Evolutionary conservation across 192 early-diverging fungal genomes (phyloP).

Genomic region (Umbelopsis isabellina): DNA sequence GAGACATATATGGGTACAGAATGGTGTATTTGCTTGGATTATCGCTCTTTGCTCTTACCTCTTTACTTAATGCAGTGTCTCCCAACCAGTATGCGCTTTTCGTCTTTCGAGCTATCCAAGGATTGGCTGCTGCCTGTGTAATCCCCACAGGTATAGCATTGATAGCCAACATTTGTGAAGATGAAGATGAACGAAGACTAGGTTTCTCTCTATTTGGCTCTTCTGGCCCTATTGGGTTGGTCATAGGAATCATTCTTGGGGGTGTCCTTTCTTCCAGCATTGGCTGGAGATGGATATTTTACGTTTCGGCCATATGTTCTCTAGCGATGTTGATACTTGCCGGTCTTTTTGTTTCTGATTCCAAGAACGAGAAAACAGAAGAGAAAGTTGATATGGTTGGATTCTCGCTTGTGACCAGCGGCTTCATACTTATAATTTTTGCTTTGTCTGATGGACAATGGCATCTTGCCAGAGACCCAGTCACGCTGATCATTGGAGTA

Average conservation of each 20-base stretch:
- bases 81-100: slow-evolving; percentile 33
- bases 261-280: slow-evolving; percentile 38
- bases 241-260: slow-evolving; percentile 39
- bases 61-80: slow-evolving; percentile 31
- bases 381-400: slow-evolving; percentile 35
- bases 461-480: slow-evolving; percentile 7
- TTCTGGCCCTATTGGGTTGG: slow-evolving; percentile 37
- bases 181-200: slow-evolving; percentile 29
- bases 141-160: slow-evolving; percentile 40
- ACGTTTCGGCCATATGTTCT: slow-evolving; percentile 35
- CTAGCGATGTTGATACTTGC: slow-evolving; percentile 27
- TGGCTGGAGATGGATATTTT: slow-evolving; percentile 47
- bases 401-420: slow-evolving; percentile 26
- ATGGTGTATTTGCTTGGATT: slow-evolving; percentile 38
- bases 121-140: slow-evolving; percentile 35
- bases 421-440: slow-evolving; percentile 36
- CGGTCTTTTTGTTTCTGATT: slow-evolving; percentile 21
- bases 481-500: slow-evolving; percentile 26
- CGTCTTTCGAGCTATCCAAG: slow-evolving; percentile 39
- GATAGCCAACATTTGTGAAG: slow-evolving; percentile 28
- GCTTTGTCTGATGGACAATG: slow-evolving; percentile 35
- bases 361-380: slow-evolving; percentile 22
- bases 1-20: slow-evolving; percentile 40
- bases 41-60: slow-evolving; percentile 34
- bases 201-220: slow-evolving; percentile 39